Conservation (phyloP, 2,329 filamentous ascomycete species). For the Thelonectria blattea region DNA sequence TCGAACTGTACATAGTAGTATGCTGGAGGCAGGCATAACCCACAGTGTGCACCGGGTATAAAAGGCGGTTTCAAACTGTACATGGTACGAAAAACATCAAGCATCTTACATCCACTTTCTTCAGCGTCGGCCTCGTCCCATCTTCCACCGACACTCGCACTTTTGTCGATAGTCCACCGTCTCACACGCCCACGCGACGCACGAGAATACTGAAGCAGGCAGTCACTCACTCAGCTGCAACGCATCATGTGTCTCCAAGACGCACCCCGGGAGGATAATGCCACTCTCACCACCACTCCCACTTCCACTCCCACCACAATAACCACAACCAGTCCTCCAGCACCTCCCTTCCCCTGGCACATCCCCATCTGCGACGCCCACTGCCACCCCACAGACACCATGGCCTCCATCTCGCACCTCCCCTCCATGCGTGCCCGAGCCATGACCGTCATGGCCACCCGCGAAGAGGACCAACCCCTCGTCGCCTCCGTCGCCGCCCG, state of each 20-base stretch:
- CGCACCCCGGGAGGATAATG: not conserved
- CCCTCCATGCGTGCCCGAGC: conserved; percentile 68
- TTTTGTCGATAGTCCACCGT: too few relatives aligned
- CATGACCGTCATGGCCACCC: conserved; percentile 79
- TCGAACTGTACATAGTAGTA: too few relatives aligned
- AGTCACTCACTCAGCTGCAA: too few relatives aligned
- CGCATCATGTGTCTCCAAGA: not conserved
- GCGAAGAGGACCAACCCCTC: conserved; percentile 75
- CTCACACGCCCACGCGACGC: too few relatives aligned
- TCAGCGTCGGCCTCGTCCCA: too few relatives aligned
- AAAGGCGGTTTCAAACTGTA: too few relatives aligned
- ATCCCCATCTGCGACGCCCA: conserved; percentile 78
- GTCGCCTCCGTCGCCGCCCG: conserved; percentile 67
- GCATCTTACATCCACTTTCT: too few relatives aligned
- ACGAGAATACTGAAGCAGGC: too few relatives aligned
- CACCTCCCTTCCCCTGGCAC: conserved; percentile 67
- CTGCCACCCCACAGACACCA: conserved; percentile 83
- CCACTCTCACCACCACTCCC: not conserved
- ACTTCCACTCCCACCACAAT: not conserved
- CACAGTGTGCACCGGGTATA: too few relatives aligned
- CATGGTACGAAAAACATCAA: too few relatives aligned
- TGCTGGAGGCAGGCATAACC: too few relatives aligned
- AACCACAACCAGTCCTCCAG: not conserved
- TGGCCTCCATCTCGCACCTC: conserved; percentile 65
- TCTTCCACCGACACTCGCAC: too few relatives aligned